These are phyloP conservation scores for Sporothrix phasma DNA, from an alignment of 2,329 filamentous ascomycete genomes.

Conservation along the genomic window DNA sequence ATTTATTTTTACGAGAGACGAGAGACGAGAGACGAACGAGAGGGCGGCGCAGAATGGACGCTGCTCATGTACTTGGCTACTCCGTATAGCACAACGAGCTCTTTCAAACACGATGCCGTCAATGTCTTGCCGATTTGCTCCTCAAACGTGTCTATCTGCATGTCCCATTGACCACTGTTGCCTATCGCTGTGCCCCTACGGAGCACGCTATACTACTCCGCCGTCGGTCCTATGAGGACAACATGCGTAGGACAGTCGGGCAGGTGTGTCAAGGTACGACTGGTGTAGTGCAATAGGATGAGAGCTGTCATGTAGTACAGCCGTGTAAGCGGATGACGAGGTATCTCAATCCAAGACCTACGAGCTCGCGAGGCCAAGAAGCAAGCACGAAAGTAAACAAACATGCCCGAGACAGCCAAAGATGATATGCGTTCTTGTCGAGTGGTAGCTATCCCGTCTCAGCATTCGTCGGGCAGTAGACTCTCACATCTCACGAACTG, in stretches of 20 bases:
- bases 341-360: no score
- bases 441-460: background rate
- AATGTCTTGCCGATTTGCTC: background rate
- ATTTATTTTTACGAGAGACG: background rate
- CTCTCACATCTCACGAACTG: no score
- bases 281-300: background rate
- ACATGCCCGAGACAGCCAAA: background rate
- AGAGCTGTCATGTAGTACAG: background rate
- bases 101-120: background rate
- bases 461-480: no score
- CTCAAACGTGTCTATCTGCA: background rate
- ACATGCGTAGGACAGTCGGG: background rate
- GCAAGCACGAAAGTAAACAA: background rate
- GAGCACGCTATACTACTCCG: background rate
- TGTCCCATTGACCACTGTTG: background rate
- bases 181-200: background rate
- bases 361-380: no score
- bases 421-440: background rate
- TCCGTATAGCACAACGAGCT: no score
- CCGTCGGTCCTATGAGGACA: background rate
- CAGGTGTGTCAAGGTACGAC: no score
- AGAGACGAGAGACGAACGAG: background rate
- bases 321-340: background rate
- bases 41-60: no score
- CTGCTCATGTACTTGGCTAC: background rate